A percentile compares a stretch with the other conserved stretches of the same genome.
Evolutionary conservation across 495 filamentous ascomycete species (phyloP).

Genomic region (Penicillium odoratum): DNA sequence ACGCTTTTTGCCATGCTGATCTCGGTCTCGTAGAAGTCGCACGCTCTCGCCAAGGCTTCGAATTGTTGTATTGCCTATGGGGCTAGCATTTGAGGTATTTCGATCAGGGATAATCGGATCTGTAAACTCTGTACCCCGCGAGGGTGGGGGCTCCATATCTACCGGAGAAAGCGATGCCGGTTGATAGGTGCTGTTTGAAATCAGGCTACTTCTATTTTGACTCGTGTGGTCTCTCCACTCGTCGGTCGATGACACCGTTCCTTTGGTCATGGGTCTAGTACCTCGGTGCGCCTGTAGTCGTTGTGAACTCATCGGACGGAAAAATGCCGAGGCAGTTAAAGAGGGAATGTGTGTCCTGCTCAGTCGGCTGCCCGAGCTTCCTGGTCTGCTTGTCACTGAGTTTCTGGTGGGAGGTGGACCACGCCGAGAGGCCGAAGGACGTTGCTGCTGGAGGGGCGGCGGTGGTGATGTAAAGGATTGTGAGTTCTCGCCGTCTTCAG

Average conservation of each 20-base stretch:
- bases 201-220: constrained; percentile 50
- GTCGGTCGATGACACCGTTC: constrained; percentile 39
- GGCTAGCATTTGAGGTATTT: constrained; percentile 72
- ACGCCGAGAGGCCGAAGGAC: constrained; percentile 49
- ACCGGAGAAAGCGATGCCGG: constrained; percentile 42
- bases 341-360: constrained; percentile 88
- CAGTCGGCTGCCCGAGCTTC: constrained; percentile 68
- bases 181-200: constrained; percentile 45
- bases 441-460: constrained; percentile 45
- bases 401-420: constrained; percentile 44
- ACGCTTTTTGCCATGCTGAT: constrained; percentile 47
- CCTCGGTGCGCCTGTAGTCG: constrained; percentile 88
- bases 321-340: constrained; percentile 86
- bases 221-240: constrained; percentile 45
- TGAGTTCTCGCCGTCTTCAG: constrained; percentile 51
- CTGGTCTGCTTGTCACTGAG: constrained; percentile 51
- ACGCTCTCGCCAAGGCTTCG: constrained; percentile 73
- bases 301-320: constrained; percentile 95
- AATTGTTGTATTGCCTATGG: constrained; percentile 63
- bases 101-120: constrained; percentile 62
- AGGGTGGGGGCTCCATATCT: constrained; percentile 65
- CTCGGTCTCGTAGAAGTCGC: constrained; percentile 62
- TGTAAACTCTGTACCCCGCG: constrained; percentile 77
- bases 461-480: constrained; percentile 44
- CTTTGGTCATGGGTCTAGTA: constrained; percentile 50